phyloP scores from a whole-genome alignment of 2,329 filamentous ascomycete species.

The Fusarium goolgardi region DNA sequence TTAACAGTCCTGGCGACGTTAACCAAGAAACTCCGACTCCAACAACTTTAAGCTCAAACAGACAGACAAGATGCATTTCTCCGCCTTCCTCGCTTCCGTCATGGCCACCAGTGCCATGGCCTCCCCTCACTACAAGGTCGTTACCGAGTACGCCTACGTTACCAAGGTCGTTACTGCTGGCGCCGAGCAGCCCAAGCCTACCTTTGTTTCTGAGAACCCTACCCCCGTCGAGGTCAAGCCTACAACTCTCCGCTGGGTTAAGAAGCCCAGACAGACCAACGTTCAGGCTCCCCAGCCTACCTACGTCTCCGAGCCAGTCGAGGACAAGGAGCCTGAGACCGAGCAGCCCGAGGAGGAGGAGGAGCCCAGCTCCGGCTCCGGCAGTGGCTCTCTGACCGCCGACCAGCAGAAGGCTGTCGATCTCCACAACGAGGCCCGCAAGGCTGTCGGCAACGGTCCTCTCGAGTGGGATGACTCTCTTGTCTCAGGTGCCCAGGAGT shows the following conservation, averaged over 20 bases:
- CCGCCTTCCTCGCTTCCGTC: conserved; percentile 25
- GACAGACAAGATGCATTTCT: conserved; percentile 43
- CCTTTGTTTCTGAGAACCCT: conserved; percentile 2
- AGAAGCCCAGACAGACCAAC: conserved; percentile 9
- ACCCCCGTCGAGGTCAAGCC: conserved; percentile 1
- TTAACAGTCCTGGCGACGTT: conserved; percentile 38
- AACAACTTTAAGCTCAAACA: conserved; percentile 5
- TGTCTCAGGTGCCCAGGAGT: conserved; percentile 40
- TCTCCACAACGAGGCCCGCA: conserved; percentile 44
- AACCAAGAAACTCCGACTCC: conserved; percentile 1
- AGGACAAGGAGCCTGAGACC: conserved; percentile 3
- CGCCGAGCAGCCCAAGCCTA: conserved; percentile 1
- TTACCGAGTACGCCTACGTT: conserved; percentile 32
- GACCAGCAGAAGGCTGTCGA: conserved; percentile 43
- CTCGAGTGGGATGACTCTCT: conserved; percentile 42
- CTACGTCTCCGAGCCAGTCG: conserved; percentile 1
- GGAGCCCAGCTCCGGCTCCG: conserved; percentile 10
- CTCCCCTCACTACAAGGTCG: conserved; percentile 25
- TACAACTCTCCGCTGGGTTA: background rate
- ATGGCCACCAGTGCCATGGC: conserved; percentile 40
- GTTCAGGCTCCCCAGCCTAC: background rate
- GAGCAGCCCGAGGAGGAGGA: conserved; percentile 7
- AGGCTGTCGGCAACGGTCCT: conserved; percentile 33
- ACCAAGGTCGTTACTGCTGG: conserved; percentile 33
- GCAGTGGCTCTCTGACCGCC: conserved; percentile 27